phyloP scores from a whole-genome alignment of 371 early-diverging fungal species.

The Capniomyces stellatus region DNA sequence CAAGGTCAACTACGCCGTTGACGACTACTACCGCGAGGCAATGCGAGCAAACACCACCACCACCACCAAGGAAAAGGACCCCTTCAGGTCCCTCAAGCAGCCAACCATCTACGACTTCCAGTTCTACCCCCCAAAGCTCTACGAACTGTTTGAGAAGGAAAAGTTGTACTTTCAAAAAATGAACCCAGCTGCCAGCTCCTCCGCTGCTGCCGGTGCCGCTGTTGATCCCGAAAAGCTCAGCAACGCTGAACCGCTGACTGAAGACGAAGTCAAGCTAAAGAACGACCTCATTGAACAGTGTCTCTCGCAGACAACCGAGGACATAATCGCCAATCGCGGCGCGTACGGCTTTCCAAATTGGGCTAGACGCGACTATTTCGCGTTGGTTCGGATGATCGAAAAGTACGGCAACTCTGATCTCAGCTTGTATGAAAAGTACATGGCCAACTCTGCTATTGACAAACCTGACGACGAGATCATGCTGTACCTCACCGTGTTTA shows the following conservation, averaged over 20 bases:
- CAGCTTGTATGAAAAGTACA: conserved; percentile 33
- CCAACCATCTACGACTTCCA: conserved; percentile 58
- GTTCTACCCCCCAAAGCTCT: conserved; percentile 70
- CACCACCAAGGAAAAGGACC: conserved; percentile 34
- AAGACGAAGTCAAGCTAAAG: conserved; percentile 68
- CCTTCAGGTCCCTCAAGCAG: conserved; percentile 37
- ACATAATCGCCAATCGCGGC: background rate
- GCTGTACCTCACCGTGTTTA: conserved; percentile 68
- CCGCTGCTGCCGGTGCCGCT: conserved; percentile 7
- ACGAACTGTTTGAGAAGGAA: conserved; percentile 71
- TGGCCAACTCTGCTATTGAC: conserved; percentile 54
- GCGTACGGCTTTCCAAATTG: conserved; percentile 78
- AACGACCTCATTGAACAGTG: conserved; percentile 37
- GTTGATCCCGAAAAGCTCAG: conserved; percentile 75
- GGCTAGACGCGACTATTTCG: conserved; percentile 81
- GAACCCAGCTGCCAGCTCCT: conserved; percentile 36
- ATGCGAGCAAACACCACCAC: conserved; percentile 37
- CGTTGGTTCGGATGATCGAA: conserved; percentile 79
- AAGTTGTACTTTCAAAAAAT: conserved; percentile 37
- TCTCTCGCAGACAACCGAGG: background rate
- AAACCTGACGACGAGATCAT: conserved; percentile 75
- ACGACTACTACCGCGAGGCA: conserved; percentile 73
- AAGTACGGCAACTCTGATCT: conserved; percentile 67
- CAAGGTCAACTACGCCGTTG: conserved; percentile 70
- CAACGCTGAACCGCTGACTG: conserved; percentile 71